Conservation (phyloP, 495 filamentous ascomycete genomes). For the Aspergillus mulundensis region DNA sequence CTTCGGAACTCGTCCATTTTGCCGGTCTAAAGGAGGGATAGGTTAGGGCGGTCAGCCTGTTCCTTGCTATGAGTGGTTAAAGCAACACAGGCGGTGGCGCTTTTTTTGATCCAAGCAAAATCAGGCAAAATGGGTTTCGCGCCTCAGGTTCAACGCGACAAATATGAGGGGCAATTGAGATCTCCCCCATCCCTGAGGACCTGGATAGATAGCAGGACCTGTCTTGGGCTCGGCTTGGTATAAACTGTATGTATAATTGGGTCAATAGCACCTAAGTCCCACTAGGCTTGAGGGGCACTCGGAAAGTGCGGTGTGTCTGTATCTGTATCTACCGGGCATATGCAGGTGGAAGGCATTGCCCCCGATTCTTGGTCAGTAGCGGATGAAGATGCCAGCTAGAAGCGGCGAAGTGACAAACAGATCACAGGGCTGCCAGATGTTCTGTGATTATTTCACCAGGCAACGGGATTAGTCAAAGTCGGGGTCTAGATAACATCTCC, state of each 20-base stretch:
- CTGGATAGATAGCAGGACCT: background rate
- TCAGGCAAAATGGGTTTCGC: background rate
- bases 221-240: background rate
- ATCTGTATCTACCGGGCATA: background rate
- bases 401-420: background rate
- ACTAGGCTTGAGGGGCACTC: background rate
- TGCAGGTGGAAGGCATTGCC: too few species aligned
- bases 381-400: background rate
- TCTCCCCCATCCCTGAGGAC: constrained; percentile 1
- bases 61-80: background rate
- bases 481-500: constrained; percentile 11
- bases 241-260: background rate
- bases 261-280: background rate
- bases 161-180: background rate
- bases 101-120: background rate
- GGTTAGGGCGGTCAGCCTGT: background rate
- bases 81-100: background rate
- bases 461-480: constrained; percentile 9
- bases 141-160: constrained; percentile 4
- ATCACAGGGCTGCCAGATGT: background rate
- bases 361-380: background rate
- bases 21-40: background rate
- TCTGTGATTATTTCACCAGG: constrained; percentile 3
- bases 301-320: constrained; percentile 5
- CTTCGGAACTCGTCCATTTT: background rate